These are phyloP conservation scores for Draba incana DNA, from an alignment of 345 rosid genomes.

Conservation along the genomic window DNA sequence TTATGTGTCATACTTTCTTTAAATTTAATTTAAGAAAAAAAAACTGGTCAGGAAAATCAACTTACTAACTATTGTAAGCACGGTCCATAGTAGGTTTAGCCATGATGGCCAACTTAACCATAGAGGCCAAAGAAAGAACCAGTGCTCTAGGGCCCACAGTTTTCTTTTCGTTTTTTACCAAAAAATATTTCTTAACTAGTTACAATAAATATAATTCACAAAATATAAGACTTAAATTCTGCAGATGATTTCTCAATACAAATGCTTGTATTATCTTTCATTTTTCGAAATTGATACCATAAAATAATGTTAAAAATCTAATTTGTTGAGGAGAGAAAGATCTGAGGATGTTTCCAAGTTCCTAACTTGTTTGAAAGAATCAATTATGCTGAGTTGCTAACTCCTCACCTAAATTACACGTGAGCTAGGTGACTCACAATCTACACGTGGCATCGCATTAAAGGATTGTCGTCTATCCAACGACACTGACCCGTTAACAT, in stretches of 20 bases:
- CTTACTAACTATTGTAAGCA: too few species aligned
- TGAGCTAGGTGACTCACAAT: constrained; percentile 14
- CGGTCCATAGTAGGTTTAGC: too few species aligned
- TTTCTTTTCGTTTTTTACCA: too few species aligned
- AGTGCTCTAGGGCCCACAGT: too few species aligned
- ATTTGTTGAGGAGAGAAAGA: constrained; percentile 7
- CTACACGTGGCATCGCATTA: constrained; percentile 31
- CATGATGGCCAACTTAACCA: too few species aligned
- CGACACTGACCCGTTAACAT: constrained; percentile 36
- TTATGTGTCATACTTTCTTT: too few species aligned
- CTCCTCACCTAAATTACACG: constrained; percentile 35
- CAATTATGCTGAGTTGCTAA: constrained; percentile 12
- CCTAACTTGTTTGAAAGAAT: neutral
- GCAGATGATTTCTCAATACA: neutral
- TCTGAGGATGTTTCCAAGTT: constrained; percentile 28
- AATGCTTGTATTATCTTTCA: too few species aligned
- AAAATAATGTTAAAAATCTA: constrained; percentile 7
- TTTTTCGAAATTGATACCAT: neutral
- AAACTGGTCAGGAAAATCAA: too few species aligned
- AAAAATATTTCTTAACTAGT: too few species aligned
- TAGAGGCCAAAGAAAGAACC: too few species aligned
- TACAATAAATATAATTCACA: too few species aligned
- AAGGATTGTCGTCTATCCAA: constrained; percentile 37
- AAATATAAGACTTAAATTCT: neutral
- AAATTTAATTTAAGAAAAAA: too few species aligned